A percentile compares a stretch with the other conserved stretches of the same genome.
These are phyloP conservation scores for Pseudocercospora vitis DNA, from an alignment of 2,329 filamentous ascomycete genomes.

Conservation along the genomic window DNA sequence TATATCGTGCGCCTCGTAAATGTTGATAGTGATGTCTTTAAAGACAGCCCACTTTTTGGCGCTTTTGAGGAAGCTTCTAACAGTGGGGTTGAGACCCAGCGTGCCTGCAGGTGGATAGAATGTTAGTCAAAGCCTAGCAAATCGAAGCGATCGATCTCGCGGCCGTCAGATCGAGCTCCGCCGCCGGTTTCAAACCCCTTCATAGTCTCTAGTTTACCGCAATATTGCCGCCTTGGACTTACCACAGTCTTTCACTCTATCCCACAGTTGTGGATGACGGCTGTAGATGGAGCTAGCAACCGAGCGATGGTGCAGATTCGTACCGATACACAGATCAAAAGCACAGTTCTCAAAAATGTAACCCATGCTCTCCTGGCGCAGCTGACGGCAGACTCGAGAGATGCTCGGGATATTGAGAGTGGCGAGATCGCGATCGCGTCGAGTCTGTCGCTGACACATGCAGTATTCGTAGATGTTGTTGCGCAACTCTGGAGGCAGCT, in stretches of 20 bases:
- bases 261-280: neutral
- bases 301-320: neutral
- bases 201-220: too few relatives aligned
- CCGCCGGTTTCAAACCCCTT: too few relatives aligned
- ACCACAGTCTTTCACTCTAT: neutral
- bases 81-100: neutral
- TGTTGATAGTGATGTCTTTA: neutral
- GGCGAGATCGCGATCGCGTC: neutral
- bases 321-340: neutral
- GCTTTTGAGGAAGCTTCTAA: constrained; percentile 1
- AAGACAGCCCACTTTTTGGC: neutral
- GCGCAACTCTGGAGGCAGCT: neutral
- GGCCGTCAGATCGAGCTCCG: too few relatives aligned
- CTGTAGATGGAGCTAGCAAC: neutral
- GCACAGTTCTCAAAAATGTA: neutral
- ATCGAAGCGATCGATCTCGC: too few relatives aligned
- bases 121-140: too few relatives aligned
- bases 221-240: too few relatives aligned
- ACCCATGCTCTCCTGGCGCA: constrained; percentile 1
- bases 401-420: neutral
- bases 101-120: too few relatives aligned
- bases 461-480: neutral
- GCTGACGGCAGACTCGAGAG: neutral
- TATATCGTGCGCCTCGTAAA: neutral
- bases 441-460: neutral